phyloP scores from a whole-genome alignment of 352 stramenopile species.

The Phytophthora tentaculata region DNA sequence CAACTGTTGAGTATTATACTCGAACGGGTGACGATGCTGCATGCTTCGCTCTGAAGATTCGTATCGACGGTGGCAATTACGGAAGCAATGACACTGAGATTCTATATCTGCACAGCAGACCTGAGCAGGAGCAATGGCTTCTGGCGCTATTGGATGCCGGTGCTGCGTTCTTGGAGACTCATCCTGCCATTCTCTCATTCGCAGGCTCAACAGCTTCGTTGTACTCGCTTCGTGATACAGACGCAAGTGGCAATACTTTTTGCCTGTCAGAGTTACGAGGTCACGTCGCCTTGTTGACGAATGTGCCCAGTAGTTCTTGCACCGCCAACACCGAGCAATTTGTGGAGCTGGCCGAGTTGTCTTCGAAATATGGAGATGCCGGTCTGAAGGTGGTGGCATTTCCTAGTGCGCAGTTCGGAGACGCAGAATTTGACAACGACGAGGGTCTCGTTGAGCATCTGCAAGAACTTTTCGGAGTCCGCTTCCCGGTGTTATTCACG shows the following conservation, averaged over 20 bases:
- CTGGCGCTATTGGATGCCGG: conserved; percentile 54
- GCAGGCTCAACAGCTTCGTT: conserved; percentile 54
- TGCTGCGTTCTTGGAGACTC: conserved; percentile 50
- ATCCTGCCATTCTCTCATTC: conserved; percentile 37
- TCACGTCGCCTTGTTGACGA: conserved; percentile 71
- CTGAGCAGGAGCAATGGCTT: conserved; percentile 56
- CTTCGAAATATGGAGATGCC: conserved; percentile 55
- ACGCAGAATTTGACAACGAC: conserved; percentile 64
- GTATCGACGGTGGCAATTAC: neutral
- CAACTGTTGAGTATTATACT: conserved; percentile 42
- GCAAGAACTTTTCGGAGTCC: conserved; percentile 27
- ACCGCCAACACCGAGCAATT: conserved; percentile 63
- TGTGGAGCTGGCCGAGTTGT: conserved; percentile 72
- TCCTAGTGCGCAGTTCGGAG: conserved; percentile 88
- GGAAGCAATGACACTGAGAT: conserved; percentile 34
- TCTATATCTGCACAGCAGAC: conserved; percentile 37
- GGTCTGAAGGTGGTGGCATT: conserved; percentile 80
- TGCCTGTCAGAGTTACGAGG: conserved; percentile 66
- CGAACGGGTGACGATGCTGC: conserved; percentile 11
- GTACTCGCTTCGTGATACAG: conserved; percentile 73
- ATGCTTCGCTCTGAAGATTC: conserved; percentile 38
- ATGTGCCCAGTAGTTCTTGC: conserved; percentile 53
- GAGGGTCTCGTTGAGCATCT: conserved; percentile 30
- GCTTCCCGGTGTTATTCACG: conserved; percentile 73
- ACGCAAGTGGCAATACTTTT: conserved; percentile 68